These are phyloP conservation scores for Camelina laxa DNA, from an alignment of 345 rosid species.

Conservation along the genomic window DNA sequence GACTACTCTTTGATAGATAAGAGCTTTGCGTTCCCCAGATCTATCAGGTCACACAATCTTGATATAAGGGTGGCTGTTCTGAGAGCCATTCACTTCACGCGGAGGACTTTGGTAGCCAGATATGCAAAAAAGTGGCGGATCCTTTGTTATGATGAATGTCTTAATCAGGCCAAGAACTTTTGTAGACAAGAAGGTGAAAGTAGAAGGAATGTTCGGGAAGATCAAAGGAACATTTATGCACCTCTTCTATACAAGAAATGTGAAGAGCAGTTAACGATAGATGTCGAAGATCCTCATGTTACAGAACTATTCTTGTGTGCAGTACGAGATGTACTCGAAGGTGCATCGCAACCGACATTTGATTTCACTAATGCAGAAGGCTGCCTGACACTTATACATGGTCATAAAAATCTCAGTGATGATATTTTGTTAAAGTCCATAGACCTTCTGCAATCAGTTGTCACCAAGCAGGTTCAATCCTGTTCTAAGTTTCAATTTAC, in stretches of 20 bases:
- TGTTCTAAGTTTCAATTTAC: constrained; percentile 1
- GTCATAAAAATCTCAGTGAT: constrained; percentile 26
- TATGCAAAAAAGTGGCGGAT: not conserved
- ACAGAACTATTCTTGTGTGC: not conserved
- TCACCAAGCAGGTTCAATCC: constrained; percentile 20
- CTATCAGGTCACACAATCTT: constrained; percentile 33
- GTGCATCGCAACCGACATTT: constrained; percentile 11
- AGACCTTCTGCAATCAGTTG: not conserved
- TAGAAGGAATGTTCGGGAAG: not conserved
- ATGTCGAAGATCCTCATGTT: not conserved
- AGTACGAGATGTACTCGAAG: constrained; percentile 22
- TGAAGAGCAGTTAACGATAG: not conserved
- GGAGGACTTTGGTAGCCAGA: not conserved
- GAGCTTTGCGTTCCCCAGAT: constrained; percentile 2
- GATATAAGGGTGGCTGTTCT: constrained; percentile 34
- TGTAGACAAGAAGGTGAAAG: constrained; percentile 18
- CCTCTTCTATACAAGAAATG: constrained; percentile 11
- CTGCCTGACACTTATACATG: not conserved
- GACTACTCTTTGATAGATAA: constrained; percentile 5
- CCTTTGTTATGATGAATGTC: not conserved
- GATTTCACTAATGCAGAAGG: not conserved
- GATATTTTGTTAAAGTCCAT: constrained; percentile 17
- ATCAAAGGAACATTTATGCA: constrained; percentile 26
- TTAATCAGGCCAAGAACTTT: not conserved
- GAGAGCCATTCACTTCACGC: constrained; percentile 14